Base-by-base conservation (phyloP, 768 basidiomycete species). In the Boletellus sp. region DNA sequence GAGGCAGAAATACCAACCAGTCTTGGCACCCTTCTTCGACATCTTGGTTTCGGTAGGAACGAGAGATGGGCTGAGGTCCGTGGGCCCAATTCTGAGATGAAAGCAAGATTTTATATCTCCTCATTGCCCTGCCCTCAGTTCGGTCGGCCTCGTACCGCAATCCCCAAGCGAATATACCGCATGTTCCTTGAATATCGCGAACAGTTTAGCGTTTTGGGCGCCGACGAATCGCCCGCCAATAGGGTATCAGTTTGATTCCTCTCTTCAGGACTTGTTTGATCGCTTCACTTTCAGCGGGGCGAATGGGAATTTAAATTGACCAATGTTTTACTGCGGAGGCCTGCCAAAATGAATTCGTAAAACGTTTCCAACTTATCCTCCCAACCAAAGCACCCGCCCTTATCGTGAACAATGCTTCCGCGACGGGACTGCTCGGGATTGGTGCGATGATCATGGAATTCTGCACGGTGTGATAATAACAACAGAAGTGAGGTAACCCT, bases 81-180 rank as follows among this genome's bases (percentile, higher is more conserved):
- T 19, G 17, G 37, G 32, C 34, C 11, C 13, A 4, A 16, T 36
- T 24, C 43, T 28, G 31, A 41, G 41, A 41, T 26, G 23, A 48
- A 43, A 41, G 7, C 49, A 47, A 12, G 33, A 6, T n/a, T 63
- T 68, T 66, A 66, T 66, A 52, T 31, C 47, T 33, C 22, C 44
- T 42, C 47, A 36, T 50, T 26, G 55, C 45, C 61, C 64, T 66
- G 66, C 66, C 66, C 66, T 67, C 51, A 60, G 50, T 52, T 53
- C 51, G 63, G 54, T 55, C 42, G 42, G 47, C 28, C 26, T 40
- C 54, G 63, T 53, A 56, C 47, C 57, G 44, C 43, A 45, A 33
- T 42, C 38, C 49, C 50, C 45, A 34, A 39, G 35, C 26, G 44
- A 34, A 38, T 19, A 16, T 37, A 51, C 53, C 52, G 42, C 40